These are phyloP conservation scores for Helianthus tuberosus DNA, from an alignment of 129 eudicot genomes.

Conservation along the genomic window DNA sequence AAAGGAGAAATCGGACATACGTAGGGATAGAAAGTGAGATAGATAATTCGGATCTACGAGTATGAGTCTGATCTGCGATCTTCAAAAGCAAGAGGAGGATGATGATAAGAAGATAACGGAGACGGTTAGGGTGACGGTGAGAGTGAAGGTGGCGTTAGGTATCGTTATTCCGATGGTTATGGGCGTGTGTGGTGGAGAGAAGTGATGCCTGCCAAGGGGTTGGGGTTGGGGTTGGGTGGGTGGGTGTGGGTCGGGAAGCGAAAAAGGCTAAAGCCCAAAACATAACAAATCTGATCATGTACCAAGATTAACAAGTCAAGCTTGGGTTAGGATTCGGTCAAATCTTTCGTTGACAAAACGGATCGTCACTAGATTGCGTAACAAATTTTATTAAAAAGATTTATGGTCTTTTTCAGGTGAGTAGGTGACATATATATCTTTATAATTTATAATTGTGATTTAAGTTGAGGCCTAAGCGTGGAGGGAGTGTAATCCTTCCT, in stretches of 20 bases:
- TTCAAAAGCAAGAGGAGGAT: constrained; percentile 1
- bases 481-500: too few species aligned
- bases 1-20: constrained; percentile 1
- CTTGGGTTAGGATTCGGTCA: constrained; percentile 19
- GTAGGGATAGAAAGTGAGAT: constrained; percentile 2
- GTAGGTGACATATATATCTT: too few species aligned
- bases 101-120: neutral
- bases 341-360: neutral
- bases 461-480: too few species aligned
- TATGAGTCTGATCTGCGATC: constrained; percentile 27
- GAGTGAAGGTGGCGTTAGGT: constrained; percentile 20
- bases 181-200: constrained; percentile 35
- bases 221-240: constrained; percentile 10
- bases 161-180: constrained; percentile 14
- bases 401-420: too few species aligned
- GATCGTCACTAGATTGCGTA: neutral
- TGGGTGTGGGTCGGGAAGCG: constrained; percentile 11
- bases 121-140: neutral
- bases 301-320: constrained; percentile 10
- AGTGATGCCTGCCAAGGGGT: constrained; percentile 7
- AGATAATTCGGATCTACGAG: constrained; percentile 28
- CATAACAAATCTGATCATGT: neutral
- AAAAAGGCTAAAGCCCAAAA: constrained; percentile 34
- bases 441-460: too few species aligned
- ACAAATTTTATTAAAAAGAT: neutral